Evolutionary conservation across 192 early-diverging fungal genomes (phyloP).

Genomic region (Coemansia sp.): DNA sequence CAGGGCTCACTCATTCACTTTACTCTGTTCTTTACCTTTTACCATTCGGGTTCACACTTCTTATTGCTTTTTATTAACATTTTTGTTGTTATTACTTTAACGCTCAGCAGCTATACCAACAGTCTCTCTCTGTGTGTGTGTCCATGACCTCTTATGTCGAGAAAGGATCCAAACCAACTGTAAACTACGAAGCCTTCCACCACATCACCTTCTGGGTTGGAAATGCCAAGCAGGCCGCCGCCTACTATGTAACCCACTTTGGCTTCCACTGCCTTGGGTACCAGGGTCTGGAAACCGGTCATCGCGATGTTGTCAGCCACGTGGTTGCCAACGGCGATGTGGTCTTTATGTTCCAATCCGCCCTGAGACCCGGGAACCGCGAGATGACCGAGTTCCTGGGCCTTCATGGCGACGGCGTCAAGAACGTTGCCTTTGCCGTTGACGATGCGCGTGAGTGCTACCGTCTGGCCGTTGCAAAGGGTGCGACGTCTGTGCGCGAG

Average conservation of each 20-base stretch:
- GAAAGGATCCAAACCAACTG: conserved; percentile 61
- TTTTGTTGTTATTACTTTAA: too few species aligned
- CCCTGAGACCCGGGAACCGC: conserved; percentile 78
- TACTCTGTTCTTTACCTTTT: too few species aligned
- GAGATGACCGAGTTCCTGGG: conserved; percentile 70
- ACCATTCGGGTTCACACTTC: too few species aligned
- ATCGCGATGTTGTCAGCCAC: conserved; percentile 82
- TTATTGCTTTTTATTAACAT: too few species aligned
- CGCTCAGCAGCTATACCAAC: background rate
- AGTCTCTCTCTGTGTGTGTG: background rate
- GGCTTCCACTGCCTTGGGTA: conserved; percentile 94
- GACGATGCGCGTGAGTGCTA: conserved; percentile 80
- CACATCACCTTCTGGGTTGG: conserved; percentile 88
- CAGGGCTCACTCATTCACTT: too few species aligned
- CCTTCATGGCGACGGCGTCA: conserved; percentile 90
- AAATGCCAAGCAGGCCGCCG: conserved; percentile 93
- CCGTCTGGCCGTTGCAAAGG: conserved; percentile 77
- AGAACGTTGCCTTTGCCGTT: conserved; percentile 93
- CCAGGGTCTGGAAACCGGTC: conserved; percentile 93
- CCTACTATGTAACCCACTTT: conserved; percentile 89
- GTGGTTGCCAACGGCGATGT: conserved; percentile 82
- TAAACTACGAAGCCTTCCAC: conserved; percentile 73
- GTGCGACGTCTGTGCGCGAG: conserved; percentile 75
- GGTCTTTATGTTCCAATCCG: conserved; percentile 88
- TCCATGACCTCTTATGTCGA: conserved; percentile 67